A percentile compares a stretch with the other conserved stretches of the same genome.
phyloP scores from a whole-genome alignment of 129 eudicot species.

The Tagetes erecta region DNA sequence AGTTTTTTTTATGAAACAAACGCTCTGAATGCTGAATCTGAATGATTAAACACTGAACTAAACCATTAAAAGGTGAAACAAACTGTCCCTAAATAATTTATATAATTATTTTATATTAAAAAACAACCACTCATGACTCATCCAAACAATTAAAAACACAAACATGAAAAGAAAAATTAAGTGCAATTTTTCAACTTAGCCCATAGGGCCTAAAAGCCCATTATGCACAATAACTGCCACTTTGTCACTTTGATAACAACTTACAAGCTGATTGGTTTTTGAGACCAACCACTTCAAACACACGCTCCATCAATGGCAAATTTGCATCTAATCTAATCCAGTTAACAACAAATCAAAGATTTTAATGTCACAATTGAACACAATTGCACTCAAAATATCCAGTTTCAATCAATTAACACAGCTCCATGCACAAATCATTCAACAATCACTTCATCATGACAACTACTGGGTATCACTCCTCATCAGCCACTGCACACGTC shows the following conservation, averaged over 20 bases:
- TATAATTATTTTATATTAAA: too few relatives aligned
- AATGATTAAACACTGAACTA: too few relatives aligned
- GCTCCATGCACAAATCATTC: constrained; percentile 63
- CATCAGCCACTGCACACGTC: constrained; percentile 64
- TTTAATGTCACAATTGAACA: constrained; percentile 43
- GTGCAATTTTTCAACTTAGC: neutral
- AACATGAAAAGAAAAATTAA: too few relatives aligned
- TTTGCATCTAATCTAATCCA: neutral
- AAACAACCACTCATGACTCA: too few relatives aligned
- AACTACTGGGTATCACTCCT: constrained; percentile 60
- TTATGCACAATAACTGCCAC: neutral
- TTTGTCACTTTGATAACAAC: too few relatives aligned
- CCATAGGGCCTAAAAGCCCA: neutral
- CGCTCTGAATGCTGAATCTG: too few relatives aligned
- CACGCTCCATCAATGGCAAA: neutral
- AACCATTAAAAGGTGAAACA: too few relatives aligned
- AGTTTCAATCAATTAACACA: constrained; percentile 45
- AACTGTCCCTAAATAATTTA: too few relatives aligned
- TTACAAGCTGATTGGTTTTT: too few relatives aligned
- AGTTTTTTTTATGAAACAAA: too few relatives aligned
- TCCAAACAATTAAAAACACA: too few relatives aligned
- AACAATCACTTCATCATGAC: constrained; percentile 37
- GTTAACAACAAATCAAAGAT: neutral
- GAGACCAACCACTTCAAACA: too few relatives aligned
- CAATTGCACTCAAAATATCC: constrained; percentile 31